Base-by-base conservation (phyloP, 345 rosid genomes). In the Litchi chinensis region DNA sequence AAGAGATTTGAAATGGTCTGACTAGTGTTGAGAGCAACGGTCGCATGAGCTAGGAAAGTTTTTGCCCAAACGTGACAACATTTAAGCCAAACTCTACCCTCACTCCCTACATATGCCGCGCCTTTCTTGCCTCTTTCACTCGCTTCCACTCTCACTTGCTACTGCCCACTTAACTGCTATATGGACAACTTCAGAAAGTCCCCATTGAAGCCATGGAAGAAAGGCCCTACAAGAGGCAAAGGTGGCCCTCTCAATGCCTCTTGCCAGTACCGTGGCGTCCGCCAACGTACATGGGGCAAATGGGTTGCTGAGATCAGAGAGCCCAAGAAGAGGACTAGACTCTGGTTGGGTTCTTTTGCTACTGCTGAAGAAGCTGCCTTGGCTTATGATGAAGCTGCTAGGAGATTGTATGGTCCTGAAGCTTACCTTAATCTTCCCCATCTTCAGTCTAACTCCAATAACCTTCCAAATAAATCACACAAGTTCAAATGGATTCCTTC, bases 231-330 rank as follows among this genome's bases (percentile, higher is more conserved):
- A 10, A 86, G 97, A 48, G 98, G 98, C 81, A 93, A 94, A 88
- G 98, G 97, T 4, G 98, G 98, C 57, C 99, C 99, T 15, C 93
- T 85, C 59, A 96, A 94, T 76, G 91, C 98, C 37, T 86, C 90
- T 11, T 94, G 97, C 60, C 92, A 90, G 24, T 96, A 91, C 76
- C 82, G 98, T 5, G 98, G 99, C 9, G 99, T 96, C 1, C 80
- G 99, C 10, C 99, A 94, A 82, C 83, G 98, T 75, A 93, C 99
- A 0, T 96, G 98, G 99, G 99, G 98, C 9, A 96, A 96, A 83
- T 96, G 97, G 99, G 99, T 94, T 1, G 98, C 99, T 0, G 98
- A 96, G 81, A 94, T 96, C 77, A 86, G 98, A 62, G 99, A 94
- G 82, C 99, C 99, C 0, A 96, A 92, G 90, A 94, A 91, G 78